Percentiles rank a stretch among this genome's conserved stretches.
Conservation (phyloP, 2,329 filamentous ascomycete species). For the Aspergillus pseudoviridinutans region DNA sequence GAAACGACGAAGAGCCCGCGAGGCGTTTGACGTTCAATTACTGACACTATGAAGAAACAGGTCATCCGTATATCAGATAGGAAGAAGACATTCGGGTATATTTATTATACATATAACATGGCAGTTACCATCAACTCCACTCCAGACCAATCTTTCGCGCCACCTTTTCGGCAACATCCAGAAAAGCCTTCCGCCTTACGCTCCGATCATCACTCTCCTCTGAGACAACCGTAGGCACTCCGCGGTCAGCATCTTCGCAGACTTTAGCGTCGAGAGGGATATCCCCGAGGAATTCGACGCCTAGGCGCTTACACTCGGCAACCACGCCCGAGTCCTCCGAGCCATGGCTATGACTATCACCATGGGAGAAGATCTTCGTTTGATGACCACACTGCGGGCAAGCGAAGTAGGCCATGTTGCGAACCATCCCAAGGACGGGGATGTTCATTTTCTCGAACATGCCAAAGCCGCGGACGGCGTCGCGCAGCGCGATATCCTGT, state of each 20-base stretch:
- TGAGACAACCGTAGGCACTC: conserved; percentile 84
- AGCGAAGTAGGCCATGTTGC: conserved; percentile 84
- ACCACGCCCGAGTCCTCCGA: conserved; percentile 57
- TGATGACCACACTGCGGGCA: conserved; percentile 74
- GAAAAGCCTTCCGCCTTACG: conserved; percentile 67
- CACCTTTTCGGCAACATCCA: conserved; percentile 60
- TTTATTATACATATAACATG: neutral
- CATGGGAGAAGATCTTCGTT: conserved; percentile 67
- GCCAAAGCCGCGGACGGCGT: conserved; percentile 85
- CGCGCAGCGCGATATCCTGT: conserved; percentile 86
- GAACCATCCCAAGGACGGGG: conserved; percentile 75
- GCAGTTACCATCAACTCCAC: conserved; percentile 19
- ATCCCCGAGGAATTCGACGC: conserved; percentile 78
- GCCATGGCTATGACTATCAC: conserved; percentile 18
- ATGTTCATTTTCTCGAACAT: conserved; percentile 87
- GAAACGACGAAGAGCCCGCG: too few relatives aligned
- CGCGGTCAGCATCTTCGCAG: conserved; percentile 79
- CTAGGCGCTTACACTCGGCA: conserved; percentile 65
- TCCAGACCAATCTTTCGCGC: conserved; percentile 42
- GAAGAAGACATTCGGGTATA: neutral
- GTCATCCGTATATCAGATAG: too few relatives aligned
- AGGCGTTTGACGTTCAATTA: too few relatives aligned
- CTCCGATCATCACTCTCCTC: conserved; percentile 64
- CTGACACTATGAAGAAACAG: too few relatives aligned
- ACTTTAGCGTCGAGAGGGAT: conserved; percentile 84